Percentiles rank a stretch among this genome's conserved stretches.
Conservation (phyloP, 257 asterid genomes). For the Gentiana dahurica region DNA sequence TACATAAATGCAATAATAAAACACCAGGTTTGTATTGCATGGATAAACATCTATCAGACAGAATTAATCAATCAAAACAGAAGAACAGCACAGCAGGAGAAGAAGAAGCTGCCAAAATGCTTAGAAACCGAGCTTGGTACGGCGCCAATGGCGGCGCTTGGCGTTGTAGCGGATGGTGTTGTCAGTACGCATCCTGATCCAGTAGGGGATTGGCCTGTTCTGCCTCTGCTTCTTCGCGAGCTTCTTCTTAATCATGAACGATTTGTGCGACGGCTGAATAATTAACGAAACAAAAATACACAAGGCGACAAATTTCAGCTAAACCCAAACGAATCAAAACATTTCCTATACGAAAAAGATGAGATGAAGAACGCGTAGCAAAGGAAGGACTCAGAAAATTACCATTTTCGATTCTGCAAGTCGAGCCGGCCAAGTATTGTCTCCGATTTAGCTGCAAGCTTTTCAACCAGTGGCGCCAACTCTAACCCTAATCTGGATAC, state of each 20-base stretch:
- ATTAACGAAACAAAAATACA: neutral
- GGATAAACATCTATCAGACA: too few relatives aligned
- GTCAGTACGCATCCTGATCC: constrained; percentile 79
- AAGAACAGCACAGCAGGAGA: too few relatives aligned
- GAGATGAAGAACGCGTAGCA: neutral
- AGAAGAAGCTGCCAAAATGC: neutral
- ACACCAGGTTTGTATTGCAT: too few relatives aligned
- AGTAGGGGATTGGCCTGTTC: constrained; percentile 79
- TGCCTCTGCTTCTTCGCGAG: constrained; percentile 90
- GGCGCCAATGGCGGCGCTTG: constrained; percentile 96
- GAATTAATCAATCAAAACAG: too few relatives aligned
- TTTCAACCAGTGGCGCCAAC: neutral
- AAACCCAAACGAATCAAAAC: neutral
- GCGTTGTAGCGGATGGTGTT: constrained; percentile 90
- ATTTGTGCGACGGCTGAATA: constrained; percentile 73
- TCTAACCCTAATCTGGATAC: constrained; percentile 2
- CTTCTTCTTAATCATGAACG: constrained; percentile 80
- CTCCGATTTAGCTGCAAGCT: constrained; percentile 1
- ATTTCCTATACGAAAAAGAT: neutral
- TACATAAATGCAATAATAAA: too few relatives aligned
- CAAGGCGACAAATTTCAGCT: neutral
- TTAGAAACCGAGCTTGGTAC: constrained; percentile 88
- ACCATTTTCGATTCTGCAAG: constrained; percentile 20
- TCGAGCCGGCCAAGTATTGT: neutral
- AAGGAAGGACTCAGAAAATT: neutral